Percentiles rank a stretch among this genome's conserved stretches.
Evolutionary conservation across 2,329 filamentous ascomycete genomes (phyloP).

Genomic region (Juglanconis juglandina): DNA sequence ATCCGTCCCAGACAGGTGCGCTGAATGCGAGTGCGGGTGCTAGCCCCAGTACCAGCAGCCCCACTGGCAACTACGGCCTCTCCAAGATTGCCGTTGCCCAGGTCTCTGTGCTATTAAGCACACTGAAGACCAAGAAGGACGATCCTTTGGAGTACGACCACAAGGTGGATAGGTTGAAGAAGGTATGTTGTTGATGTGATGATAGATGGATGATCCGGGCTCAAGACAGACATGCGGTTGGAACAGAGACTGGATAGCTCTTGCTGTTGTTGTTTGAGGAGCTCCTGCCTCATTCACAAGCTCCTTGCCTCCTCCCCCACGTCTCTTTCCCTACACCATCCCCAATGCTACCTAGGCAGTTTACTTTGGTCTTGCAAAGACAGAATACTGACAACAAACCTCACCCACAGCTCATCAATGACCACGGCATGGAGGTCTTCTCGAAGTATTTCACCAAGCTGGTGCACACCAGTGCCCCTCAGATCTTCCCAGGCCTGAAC

Average conservation of each 20-base stretch:
- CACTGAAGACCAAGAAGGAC: conserved; percentile 91
- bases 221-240: not conserved
- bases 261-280: not conserved
- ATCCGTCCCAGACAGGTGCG: conserved; percentile 54
- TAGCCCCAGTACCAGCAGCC: conserved; percentile 60
- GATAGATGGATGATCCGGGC: not conserved
- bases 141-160: conserved; percentile 83
- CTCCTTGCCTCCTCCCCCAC: not conserved
- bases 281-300: not conserved
- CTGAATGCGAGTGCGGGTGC: conserved; percentile 52
- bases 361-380: too few species aligned
- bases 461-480: conserved; percentile 82
- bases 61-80: conserved; percentile 63
- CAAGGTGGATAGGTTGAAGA: conserved; percentile 86
- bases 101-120: conserved; percentile 89
- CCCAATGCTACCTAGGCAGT: not conserved
- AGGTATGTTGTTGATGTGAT: conserved; percentile 56
- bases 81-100: conserved; percentile 94
- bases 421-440: conserved; percentile 98
- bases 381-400: not conserved
- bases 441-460: conserved; percentile 92
- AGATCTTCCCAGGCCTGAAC: conserved; percentile 81
- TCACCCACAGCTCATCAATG: conserved; percentile 76
- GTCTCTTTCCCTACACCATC: too few species aligned
- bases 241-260: not conserved